phyloP scores from a whole-genome alignment of 495 filamentous ascomycete genomes.

The Neurospora pannonica region DNA sequence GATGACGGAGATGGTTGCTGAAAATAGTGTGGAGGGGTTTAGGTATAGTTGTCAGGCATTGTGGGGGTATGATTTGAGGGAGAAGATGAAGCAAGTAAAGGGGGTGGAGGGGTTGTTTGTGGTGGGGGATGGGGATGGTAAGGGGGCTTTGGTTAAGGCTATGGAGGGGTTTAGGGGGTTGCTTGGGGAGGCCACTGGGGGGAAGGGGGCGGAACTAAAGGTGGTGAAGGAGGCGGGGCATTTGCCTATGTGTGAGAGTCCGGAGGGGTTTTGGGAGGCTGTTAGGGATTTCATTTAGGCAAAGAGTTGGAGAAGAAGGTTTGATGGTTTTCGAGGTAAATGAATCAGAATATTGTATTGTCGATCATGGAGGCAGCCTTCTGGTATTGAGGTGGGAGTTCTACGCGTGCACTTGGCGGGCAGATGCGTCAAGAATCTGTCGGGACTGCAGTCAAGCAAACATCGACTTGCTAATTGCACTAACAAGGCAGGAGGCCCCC shows the following conservation, averaged over 20 bases:
- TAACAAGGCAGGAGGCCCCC: too few species aligned
- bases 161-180: conserved; percentile 62
- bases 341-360: background rate
- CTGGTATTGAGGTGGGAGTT: background rate
- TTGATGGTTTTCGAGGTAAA: background rate
- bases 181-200: too few species aligned
- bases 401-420: background rate
- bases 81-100: conserved; percentile 45
- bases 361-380: background rate
- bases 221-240: conserved; percentile 61
- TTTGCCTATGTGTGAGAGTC: conserved; percentile 75
- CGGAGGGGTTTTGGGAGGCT: conserved; percentile 51
- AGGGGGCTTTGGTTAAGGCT: conserved; percentile 60
- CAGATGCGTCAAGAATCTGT: background rate
- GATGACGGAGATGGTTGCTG: conserved; percentile 45
- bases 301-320: background rate
- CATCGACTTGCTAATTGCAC: background rate
- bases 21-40: conserved; percentile 61
- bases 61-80: conserved; percentile 64
- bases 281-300: conserved; percentile 45
- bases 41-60: conserved; percentile 50
- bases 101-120: conserved; percentile 54
- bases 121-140: conserved; percentile 56
- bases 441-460: background rate
- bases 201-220: conserved; percentile 43